A percentile compares a stretch with the other conserved stretches of the same genome.
Evolutionary conservation across 805 yeast species (phyloP).

Genomic region (Clavispora asparagi): DNA sequence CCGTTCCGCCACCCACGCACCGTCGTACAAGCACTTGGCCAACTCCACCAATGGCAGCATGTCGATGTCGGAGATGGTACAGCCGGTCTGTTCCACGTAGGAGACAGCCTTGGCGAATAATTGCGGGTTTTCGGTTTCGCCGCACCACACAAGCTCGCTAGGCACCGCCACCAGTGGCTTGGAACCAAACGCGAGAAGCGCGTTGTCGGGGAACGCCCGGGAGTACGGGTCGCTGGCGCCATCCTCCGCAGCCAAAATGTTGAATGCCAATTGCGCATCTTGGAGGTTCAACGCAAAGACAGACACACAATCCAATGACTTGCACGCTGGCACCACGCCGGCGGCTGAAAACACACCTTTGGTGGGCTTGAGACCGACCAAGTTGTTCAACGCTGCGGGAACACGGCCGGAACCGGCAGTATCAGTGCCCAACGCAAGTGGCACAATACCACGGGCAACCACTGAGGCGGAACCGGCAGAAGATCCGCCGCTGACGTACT

Average conservation of each 20-base stretch:
- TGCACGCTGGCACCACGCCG: slow-evolving; percentile 98
- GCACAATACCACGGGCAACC: slow-evolving; percentile 86
- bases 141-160: slow-evolving; percentile 66
- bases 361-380: slow-evolving; percentile 90
- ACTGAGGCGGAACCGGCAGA: slow-evolving; percentile 94
- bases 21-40: slow-evolving; percentile 88
- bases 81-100: slow-evolving; percentile 40
- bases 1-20: slow-evolving; percentile 98
- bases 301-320: slow-evolving; percentile 88
- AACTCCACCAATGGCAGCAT: slow-evolving; percentile 72
- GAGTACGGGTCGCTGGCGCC: slow-evolving; percentile 70
- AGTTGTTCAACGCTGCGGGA: slow-evolving; percentile 90
- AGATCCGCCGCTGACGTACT: slow-evolving; percentile 92
- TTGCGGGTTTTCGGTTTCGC: slow-evolving; percentile 71
- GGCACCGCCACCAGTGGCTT: slow-evolving; percentile 77
- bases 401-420: slow-evolving; percentile 99
- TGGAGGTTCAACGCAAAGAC: slow-evolving; percentile 69
- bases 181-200: slow-evolving; percentile 52
- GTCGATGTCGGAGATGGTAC: slow-evolving; percentile 54
- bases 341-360: slow-evolving; percentile 78
- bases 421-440: slow-evolving; percentile 88
- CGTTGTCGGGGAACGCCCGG: slow-evolving; percentile 64
- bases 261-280: slow-evolving; percentile 80
- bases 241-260: slow-evolving; percentile 69
- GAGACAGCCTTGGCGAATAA: slow-evolving; percentile 61